A percentile compares a stretch with the other conserved stretches of the same genome.
Conservation (phyloP, 2,329 filamentous ascomycete genomes). For the Penicillium sp. region DNA sequence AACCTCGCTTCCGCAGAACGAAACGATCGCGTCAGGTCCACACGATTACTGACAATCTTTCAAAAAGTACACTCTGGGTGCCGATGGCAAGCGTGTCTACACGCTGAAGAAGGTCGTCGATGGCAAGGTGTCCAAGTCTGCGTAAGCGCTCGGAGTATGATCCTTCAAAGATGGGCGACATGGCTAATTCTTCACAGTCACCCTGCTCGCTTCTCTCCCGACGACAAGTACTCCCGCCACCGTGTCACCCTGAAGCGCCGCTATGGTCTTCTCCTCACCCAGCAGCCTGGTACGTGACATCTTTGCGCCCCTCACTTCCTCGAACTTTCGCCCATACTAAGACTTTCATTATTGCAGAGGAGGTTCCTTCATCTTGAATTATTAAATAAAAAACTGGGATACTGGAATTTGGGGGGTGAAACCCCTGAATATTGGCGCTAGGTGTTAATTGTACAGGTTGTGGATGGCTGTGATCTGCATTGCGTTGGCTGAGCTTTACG, state of each 20-base stretch:
- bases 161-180: neutral
- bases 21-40: slow-evolving; percentile 5
- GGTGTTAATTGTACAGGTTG: slow-evolving; percentile 33
- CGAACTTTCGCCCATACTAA: slow-evolving; percentile 4
- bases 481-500: slow-evolving; percentile 14
- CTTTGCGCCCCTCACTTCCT: neutral
- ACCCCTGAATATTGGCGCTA: slow-evolving; percentile 31
- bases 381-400: slow-evolving; percentile 11
- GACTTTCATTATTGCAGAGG: slow-evolving; percentile 17
- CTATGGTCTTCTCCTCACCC: slow-evolving; percentile 80
- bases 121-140: slow-evolving; percentile 87
- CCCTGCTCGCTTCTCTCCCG: slow-evolving; percentile 91
- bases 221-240: slow-evolving; percentile 96
- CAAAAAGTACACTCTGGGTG: slow-evolving; percentile 69
- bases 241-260: slow-evolving; percentile 91
- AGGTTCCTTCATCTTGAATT: slow-evolving; percentile 26
- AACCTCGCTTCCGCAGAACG: neutral
- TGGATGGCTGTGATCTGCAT: slow-evolving; percentile 22
- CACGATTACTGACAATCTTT: slow-evolving; percentile 7
- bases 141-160: slow-evolving; percentile 30
- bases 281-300: slow-evolving; percentile 51
- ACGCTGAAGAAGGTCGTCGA: slow-evolving; percentile 76
- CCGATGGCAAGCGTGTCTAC: slow-evolving; percentile 80
- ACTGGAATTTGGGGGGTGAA: slow-evolving; percentile 13
- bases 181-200: slow-evolving; percentile 42